Conservation (phyloP, 768 basidiomycete species). For the Suillus brevipes region DNA sequence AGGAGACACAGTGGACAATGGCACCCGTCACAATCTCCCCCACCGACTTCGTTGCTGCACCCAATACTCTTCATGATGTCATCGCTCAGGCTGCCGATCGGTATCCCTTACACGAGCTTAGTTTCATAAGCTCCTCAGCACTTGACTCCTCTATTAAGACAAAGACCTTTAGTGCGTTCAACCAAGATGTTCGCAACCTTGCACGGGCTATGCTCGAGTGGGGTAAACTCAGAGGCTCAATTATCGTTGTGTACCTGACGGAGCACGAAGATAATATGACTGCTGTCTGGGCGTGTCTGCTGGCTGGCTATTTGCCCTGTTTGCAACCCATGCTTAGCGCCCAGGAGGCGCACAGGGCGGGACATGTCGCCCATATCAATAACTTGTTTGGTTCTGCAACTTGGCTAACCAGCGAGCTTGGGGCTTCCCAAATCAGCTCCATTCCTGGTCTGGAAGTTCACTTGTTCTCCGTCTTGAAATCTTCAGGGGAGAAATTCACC, state of each 20-base stretch:
- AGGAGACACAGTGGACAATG: no score
- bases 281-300: slow-evolving; percentile 32
- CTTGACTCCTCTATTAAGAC: no score
- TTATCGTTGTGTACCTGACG: slow-evolving; percentile 30
- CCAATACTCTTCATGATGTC: no score
- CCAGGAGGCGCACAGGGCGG: slow-evolving; percentile 30
- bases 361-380: slow-evolving; percentile 29
- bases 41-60: no score
- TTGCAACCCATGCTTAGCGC: slow-evolving; percentile 34
- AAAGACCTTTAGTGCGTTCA: slow-evolving; percentile 12
- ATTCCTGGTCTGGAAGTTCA: slow-evolving; percentile 28
- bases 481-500: slow-evolving; percentile 10
- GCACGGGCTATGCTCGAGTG: slow-evolving; percentile 21
- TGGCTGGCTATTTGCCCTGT: slow-evolving; percentile 33
- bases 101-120: no score
- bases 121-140: no score
- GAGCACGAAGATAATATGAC: slow-evolving; percentile 36
- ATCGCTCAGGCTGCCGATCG: no score
- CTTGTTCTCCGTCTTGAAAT: slow-evolving; percentile 22
- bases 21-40: no score
- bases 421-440: slow-evolving; percentile 23
- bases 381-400: slow-evolving; percentile 28
- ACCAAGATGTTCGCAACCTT: slow-evolving; percentile 16
- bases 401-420: slow-evolving; percentile 32
- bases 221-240: slow-evolving; percentile 25